Evolutionary conservation across 805 yeast species (phyloP).

Genomic region (Kurtzmaniella fragi): DNA sequence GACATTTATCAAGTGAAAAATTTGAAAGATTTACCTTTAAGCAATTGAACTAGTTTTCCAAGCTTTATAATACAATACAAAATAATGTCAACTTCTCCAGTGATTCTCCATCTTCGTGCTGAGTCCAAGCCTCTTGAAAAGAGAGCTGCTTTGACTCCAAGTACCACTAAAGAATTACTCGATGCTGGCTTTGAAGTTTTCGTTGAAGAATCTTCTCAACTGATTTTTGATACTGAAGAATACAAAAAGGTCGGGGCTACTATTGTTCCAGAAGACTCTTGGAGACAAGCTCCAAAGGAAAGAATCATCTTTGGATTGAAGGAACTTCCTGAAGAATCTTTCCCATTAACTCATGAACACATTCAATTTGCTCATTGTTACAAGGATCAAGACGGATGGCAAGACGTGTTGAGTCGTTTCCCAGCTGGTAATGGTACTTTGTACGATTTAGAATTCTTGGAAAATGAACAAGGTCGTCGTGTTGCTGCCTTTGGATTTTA

Average conservation of each 20-base stretch:
- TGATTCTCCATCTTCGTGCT: conserved; percentile 85
- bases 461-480: conserved; percentile 92
- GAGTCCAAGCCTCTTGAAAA: conserved; percentile 97
- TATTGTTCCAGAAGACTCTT: conserved; percentile 89
- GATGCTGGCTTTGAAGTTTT: conserved; percentile 85
- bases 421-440: conserved; percentile 87
- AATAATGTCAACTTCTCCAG: conserved; percentile 24
- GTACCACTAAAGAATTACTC: conserved; percentile 75
- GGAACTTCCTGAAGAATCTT: conserved; percentile 87
- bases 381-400: conserved; percentile 97
- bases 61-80: not conserved
- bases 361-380: conserved; percentile 99
- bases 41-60: no score
- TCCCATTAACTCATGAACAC: conserved; percentile 94
- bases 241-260: conserved; percentile 77
- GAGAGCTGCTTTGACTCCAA: conserved; percentile 94
- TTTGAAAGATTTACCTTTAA: no score
- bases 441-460: conserved; percentile 92
- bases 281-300: conserved; percentile 88
- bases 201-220: conserved; percentile 84
- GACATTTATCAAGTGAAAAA: no score
- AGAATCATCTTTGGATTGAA: conserved; percentile 90
- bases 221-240: conserved; percentile 73
- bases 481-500: conserved; percentile 99
- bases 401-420: conserved; percentile 82